These are phyloP conservation scores for Dictyostelium brefeldianum DNA, from an alignment of 78 protist genomes.

Conservation along the genomic window DNA sequence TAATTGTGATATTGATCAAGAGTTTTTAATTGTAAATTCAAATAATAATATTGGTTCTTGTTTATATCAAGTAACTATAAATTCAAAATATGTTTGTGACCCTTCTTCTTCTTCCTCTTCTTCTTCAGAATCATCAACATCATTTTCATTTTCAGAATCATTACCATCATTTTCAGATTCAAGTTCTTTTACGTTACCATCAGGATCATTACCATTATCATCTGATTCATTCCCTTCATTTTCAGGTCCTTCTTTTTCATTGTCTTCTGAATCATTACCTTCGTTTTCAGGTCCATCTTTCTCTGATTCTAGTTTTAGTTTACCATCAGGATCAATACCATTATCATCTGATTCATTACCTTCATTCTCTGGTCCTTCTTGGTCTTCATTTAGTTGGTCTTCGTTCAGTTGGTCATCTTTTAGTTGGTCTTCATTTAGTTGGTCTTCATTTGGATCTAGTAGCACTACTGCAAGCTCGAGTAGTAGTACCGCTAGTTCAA, in stretches of 20 bases:
- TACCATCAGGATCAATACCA: background rate
- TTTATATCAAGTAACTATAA: background rate
- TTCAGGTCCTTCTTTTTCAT: background rate
- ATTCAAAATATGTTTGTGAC: conserved; percentile 2
- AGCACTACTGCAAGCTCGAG: background rate
- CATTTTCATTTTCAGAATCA: background rate
- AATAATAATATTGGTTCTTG: background rate
- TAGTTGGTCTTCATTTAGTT: background rate
- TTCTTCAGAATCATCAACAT: background rate
- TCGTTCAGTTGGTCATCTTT: too few species aligned
- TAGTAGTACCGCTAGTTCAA: background rate
- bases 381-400: background rate
- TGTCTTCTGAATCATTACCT: background rate
- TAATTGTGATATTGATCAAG: background rate
- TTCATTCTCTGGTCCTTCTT: background rate
- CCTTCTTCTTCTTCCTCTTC: background rate
- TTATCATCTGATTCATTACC: background rate
- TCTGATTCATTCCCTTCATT: background rate
- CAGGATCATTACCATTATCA: background rate
- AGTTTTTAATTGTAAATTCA: background rate
- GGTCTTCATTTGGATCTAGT: background rate
- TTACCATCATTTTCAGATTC: background rate
- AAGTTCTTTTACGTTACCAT: background rate
- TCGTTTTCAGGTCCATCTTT: background rate
- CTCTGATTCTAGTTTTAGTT: background rate